Percentiles rank a stretch among this genome's conserved stretches.
phyloP scores from a whole-genome alignment of 1,139 yeast species.

The Trichomonascaceae sp. region DNA sequence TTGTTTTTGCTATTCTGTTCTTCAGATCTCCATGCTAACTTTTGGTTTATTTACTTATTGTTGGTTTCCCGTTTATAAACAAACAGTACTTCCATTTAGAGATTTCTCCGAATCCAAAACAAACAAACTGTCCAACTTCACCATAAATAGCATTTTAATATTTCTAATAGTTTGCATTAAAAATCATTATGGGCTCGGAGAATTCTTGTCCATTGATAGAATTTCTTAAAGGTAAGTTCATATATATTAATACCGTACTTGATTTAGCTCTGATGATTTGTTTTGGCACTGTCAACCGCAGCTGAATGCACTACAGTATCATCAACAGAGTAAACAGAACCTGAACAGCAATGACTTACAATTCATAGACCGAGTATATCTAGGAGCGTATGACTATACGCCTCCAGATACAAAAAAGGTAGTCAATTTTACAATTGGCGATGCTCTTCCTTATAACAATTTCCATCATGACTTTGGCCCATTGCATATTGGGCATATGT shows the following conservation, averaged over 20 bases:
- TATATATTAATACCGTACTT: not conserved
- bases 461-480: slow-evolving; percentile 97
- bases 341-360: not conserved
- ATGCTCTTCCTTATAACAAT: slow-evolving; percentile 82
- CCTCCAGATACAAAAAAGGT: slow-evolving; percentile 73
- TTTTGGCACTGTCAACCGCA: not conserved
- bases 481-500: slow-evolving; percentile 82
- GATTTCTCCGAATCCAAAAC: not conserved
- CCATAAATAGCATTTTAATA: slow-evolving; percentile 1
- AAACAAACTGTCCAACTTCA: not conserved
- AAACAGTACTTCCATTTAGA: slow-evolving; percentile 2
- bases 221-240: slow-evolving; percentile 32
- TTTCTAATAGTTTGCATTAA: not conserved
- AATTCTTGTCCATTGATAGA: slow-evolving; percentile 31
- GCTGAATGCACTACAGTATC: too few relatives aligned
- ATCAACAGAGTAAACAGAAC: not conserved
- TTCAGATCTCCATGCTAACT: not conserved
- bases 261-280: not conserved
- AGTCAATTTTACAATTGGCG: slow-evolving; percentile 89
- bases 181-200: slow-evolving; percentile 6
- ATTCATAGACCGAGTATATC: slow-evolving; percentile 69
- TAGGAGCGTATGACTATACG: slow-evolving; percentile 78
- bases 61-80: not conserved
- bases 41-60: not conserved
- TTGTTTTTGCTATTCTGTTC: not conserved